Conservation (phyloP, 2,329 filamentous ascomycete genomes). For the Neocucurbitaria cava region DNA sequence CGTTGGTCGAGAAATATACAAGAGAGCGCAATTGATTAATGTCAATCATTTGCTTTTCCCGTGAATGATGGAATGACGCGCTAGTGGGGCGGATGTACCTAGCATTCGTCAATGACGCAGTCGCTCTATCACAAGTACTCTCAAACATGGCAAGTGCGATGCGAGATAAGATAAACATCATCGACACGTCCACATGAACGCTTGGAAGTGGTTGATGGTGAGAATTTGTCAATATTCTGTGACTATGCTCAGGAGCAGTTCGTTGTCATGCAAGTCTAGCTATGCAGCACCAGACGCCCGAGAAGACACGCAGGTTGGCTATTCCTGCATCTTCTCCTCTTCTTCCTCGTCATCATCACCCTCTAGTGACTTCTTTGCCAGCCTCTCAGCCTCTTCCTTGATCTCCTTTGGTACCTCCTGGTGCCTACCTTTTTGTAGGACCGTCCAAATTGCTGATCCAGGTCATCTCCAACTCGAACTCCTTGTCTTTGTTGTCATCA, state of each 20-base stretch:
- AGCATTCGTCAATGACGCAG: constrained; percentile 24
- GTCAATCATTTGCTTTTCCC: neutral
- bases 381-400: constrained; percentile 87
- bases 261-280: constrained; percentile 38
- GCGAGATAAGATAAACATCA: constrained; percentile 1
- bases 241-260: constrained; percentile 21
- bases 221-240: constrained; percentile 19
- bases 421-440: constrained; percentile 90
- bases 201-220: neutral
- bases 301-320: constrained; percentile 42
- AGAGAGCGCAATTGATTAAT: neutral
- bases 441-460: constrained; percentile 89
- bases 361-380: constrained; percentile 89
- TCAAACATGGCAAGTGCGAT: neutral
- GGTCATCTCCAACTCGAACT: constrained; percentile 98
- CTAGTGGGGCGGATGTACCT: constrained; percentile 15
- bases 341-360: constrained; percentile 85
- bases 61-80: neutral
- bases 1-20: neutral
- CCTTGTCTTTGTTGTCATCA: constrained; percentile 99
- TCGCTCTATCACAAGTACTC: neutral
- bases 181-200: neutral
- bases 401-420: constrained; percentile 92
- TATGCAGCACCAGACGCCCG: constrained; percentile 28
- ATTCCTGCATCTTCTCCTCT: constrained; percentile 92